These are phyloP conservation scores for Ormosia semicastrata DNA, from an alignment of 306 rosid genomes.

Conservation along the genomic window DNA sequence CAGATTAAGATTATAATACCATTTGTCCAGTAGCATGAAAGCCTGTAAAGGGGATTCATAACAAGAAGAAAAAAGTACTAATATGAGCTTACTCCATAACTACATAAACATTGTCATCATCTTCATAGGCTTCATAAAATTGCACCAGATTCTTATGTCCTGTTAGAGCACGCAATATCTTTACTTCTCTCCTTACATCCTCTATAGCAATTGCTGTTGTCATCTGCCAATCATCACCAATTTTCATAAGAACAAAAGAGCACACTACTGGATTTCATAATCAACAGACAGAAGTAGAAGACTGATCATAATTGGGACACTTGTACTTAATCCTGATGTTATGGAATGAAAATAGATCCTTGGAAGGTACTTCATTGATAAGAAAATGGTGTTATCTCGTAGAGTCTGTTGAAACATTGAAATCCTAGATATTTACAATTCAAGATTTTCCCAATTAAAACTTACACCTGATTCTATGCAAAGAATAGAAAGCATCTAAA, in stretches of 20 bases:
- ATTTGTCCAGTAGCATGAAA: neutral
- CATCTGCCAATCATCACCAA: slow-evolving; percentile 59
- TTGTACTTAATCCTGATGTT: too few relatives aligned
- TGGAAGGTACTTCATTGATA: neutral
- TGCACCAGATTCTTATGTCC: slow-evolving; percentile 84
- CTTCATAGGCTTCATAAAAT: slow-evolving; percentile 81
- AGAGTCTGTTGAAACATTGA: too few relatives aligned
- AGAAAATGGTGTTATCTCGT: neutral
- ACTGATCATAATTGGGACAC: too few relatives aligned
- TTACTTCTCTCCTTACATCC: slow-evolving; percentile 87
- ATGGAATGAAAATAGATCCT: slow-evolving; percentile 20
- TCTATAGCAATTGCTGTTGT: slow-evolving; percentile 75
- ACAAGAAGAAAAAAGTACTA: neutral
- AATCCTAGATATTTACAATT: too few relatives aligned
- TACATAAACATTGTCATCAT: slow-evolving; percentile 66
- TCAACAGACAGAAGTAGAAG: slow-evolving; percentile 14
- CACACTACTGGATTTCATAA: slow-evolving; percentile 8
- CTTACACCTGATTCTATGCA: too few relatives aligned
- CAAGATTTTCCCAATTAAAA: too few relatives aligned
- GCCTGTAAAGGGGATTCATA: too few relatives aligned
- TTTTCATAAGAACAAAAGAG: slow-evolving; percentile 32
- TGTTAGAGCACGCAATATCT: slow-evolving; percentile 76
- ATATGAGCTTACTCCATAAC: slow-evolving; percentile 80
- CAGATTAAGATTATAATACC: neutral
- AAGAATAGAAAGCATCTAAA: slow-evolving; percentile 29